Evolutionary conservation across 2,329 filamentous ascomycete species (phyloP).

Genomic region (Raffaelea arxii): DNA sequence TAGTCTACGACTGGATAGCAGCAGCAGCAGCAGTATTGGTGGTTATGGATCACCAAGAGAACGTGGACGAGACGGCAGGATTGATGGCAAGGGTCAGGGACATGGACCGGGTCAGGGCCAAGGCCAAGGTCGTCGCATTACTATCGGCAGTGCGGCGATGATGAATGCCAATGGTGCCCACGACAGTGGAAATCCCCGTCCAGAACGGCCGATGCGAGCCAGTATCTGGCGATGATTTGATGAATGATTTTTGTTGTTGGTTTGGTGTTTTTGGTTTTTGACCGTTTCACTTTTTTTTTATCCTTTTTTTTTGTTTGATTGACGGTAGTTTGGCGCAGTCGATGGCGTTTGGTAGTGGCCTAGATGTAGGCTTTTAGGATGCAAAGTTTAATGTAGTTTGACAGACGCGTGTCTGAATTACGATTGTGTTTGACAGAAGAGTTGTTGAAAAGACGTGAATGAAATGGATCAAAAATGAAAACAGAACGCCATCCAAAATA

Average conservation of each 20-base stretch:
- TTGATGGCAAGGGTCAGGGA: no score
- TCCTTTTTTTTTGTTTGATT: background rate
- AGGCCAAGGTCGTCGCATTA: constrained; percentile 24
- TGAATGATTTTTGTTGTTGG: background rate
- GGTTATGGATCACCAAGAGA: constrained; percentile 12
- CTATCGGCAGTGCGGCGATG: constrained; percentile 29
- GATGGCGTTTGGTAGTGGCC: no score
- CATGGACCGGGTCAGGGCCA: constrained; percentile 13
- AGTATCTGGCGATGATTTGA: constrained; percentile 15
- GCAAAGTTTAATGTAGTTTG: no score
- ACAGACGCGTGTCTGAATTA: no score
- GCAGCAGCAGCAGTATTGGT: constrained; percentile 5
- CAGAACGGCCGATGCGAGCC: constrained; percentile 11
- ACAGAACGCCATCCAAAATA: no score
- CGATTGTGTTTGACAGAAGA: no score
- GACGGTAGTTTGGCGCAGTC: no score
- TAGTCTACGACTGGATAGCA: constrained; percentile 22
- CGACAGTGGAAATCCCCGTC: background rate
- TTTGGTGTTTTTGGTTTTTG: background rate
- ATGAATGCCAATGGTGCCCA: background rate
- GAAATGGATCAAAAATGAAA: no score
- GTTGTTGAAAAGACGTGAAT: no score
- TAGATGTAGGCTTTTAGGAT: no score
- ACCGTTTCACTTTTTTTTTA: background rate
- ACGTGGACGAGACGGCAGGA: constrained; percentile 23